Evolutionary conservation across 306 rosid species (phyloP).

Genomic region (Gastrolobium villosum): DNA sequence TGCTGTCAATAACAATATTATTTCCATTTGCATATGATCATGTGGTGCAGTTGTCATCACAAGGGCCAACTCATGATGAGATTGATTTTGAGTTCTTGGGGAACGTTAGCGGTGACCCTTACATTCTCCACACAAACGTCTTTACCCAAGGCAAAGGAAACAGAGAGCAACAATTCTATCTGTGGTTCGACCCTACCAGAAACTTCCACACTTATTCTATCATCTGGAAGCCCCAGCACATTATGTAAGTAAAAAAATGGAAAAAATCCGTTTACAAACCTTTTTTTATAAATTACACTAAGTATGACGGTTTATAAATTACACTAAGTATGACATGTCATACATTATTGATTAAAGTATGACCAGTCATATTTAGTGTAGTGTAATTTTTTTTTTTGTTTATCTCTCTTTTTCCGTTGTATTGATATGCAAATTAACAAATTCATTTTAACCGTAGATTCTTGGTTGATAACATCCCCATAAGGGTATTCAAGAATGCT

Average conservation of each 20-base stretch:
- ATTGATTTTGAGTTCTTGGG: conserved; percentile 95
- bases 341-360: too few relatives aligned
- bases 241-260: conserved; percentile 61
- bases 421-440: not conserved
- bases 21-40: not conserved
- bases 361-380: too few relatives aligned
- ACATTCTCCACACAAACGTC: conserved; percentile 78
- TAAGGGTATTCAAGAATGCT: conserved; percentile 81
- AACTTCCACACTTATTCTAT: conserved; percentile 92
- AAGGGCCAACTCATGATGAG: conserved; percentile 83
- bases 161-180: conserved; percentile 86
- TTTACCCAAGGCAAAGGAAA: conserved; percentile 83
- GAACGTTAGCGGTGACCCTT: conserved; percentile 88
- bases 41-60: conserved; percentile 72
- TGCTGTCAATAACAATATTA: not conserved
- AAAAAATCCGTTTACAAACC: too few relatives aligned
- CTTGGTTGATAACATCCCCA: conserved; percentile 77
- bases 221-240: conserved; percentile 87
- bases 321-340: too few relatives aligned
- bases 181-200: conserved; percentile 89
- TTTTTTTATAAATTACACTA: too few relatives aligned
- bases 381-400: too few relatives aligned
- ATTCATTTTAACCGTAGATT: conserved; percentile 54
- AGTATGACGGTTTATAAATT: too few relatives aligned
- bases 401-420: not conserved